Evolutionary conservation across 2,329 filamentous ascomycete genomes (phyloP).

Genomic region (Basipetospora sp.): DNA sequence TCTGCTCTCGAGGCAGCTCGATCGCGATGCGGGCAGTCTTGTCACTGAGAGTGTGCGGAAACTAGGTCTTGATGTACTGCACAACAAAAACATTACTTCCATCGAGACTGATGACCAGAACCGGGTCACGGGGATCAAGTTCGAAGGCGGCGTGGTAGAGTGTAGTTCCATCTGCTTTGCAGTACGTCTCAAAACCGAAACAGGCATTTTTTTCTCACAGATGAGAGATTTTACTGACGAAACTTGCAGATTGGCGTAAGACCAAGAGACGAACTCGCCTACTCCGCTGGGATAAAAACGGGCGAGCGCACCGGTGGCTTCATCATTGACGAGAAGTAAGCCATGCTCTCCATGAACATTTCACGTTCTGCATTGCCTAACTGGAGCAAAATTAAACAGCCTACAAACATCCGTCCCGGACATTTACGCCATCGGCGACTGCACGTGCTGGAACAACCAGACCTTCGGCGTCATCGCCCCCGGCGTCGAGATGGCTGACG

Average conservation of each 20-base stretch:
- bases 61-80: slow-evolving; percentile 66
- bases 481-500: slow-evolving; percentile 83
- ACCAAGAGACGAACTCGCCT: slow-evolving; percentile 63
- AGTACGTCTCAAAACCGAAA: not conserved
- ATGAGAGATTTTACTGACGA: too few relatives aligned
- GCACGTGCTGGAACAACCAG: slow-evolving; percentile 75
- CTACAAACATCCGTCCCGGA: slow-evolving; percentile 56
- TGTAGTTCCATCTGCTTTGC: slow-evolving; percentile 80
- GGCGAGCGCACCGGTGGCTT: slow-evolving; percentile 63
- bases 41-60: slow-evolving; percentile 67
- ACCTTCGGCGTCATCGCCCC: slow-evolving; percentile 82
- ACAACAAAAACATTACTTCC: slow-evolving; percentile 58
- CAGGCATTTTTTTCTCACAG: not conserved
- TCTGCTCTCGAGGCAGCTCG: slow-evolving; percentile 70
- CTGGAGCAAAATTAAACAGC: not conserved
- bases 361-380: not conserved
- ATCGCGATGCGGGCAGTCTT: slow-evolving; percentile 64
- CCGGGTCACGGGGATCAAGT: slow-evolving; percentile 56
- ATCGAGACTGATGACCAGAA: slow-evolving; percentile 56
- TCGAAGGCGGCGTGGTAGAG: slow-evolving; percentile 65
- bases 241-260: slow-evolving; percentile 66
- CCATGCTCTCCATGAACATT: not conserved
- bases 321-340: slow-evolving; percentile 43
- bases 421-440: slow-evolving; percentile 82
- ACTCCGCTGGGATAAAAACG: slow-evolving; percentile 54